These are phyloP conservation scores for Neurospora africana DNA, from an alignment of 495 filamentous ascomycete species.

Conservation along the genomic window DNA sequence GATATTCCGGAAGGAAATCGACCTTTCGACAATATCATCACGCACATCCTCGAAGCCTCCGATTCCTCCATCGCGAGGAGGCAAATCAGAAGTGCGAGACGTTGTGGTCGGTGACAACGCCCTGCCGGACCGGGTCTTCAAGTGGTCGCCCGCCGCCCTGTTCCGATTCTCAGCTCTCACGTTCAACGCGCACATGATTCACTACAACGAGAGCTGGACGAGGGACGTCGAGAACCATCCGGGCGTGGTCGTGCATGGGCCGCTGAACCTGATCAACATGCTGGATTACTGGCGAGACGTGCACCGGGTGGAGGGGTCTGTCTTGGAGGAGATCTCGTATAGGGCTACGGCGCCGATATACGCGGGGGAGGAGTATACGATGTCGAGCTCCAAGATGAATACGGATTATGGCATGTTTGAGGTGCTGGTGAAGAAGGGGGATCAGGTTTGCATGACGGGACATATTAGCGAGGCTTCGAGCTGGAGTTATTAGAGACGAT, in stretches of 20 bases:
- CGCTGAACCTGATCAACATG: slow-evolving; percentile 53
- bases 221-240: slow-evolving; percentile 48
- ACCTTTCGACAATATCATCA: slow-evolving; percentile 1
- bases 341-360: slow-evolving; percentile 51
- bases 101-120: neutral
- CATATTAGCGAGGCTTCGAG: neutral
- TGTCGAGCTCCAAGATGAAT: slow-evolving; percentile 11
- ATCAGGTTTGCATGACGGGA: neutral
- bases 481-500: neutral
- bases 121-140: slow-evolving; percentile 23
- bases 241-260: slow-evolving; percentile 52
- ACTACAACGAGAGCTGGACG: slow-evolving; percentile 53
- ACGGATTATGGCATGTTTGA: neutral
- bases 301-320: slow-evolving; percentile 1
- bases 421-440: neutral
- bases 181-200: slow-evolving; percentile 65
- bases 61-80: neutral
- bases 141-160: slow-evolving; percentile 46
- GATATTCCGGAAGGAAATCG: slow-evolving; percentile 46
- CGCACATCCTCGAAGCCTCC: neutral
- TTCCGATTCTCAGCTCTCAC: slow-evolving; percentile 66
- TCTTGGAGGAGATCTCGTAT: slow-evolving; percentile 34
- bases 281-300: slow-evolving; percentile 54
- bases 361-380: slow-evolving; percentile 40
- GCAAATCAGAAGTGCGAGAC: slow-evolving; percentile 11